These are phyloP conservation scores for Schizonepeta tenuifolia DNA, from an alignment of 257 asterid species.

Conservation along the genomic window DNA sequence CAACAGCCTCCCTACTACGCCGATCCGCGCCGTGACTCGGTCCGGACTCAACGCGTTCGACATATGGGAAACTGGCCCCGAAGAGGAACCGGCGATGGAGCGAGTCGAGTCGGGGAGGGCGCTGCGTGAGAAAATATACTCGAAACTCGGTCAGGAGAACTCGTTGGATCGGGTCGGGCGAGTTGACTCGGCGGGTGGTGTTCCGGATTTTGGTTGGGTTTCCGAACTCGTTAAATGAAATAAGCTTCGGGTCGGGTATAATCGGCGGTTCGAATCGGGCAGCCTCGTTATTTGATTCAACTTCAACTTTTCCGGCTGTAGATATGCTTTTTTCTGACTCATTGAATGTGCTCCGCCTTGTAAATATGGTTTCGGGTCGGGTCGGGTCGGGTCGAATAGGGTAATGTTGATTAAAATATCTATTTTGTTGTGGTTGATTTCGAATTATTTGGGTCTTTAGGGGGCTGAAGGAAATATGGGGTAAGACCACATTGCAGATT, in stretches of 20 bases:
- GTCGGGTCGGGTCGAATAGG: conserved; percentile 30
- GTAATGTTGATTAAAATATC: conserved; percentile 6
- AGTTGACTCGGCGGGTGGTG: not conserved
- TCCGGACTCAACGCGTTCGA: conserved; percentile 40
- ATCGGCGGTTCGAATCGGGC: conserved; percentile 26
- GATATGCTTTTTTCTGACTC: conserved; percentile 29
- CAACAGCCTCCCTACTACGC: conserved; percentile 46
- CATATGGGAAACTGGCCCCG: conserved; percentile 29
- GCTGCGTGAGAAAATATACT: conserved; percentile 50
- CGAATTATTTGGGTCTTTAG: conserved; percentile 3
- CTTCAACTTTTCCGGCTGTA: conserved; percentile 31
- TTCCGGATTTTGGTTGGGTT: conserved; percentile 58
- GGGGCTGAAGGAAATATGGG: not conserved
- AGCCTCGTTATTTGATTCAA: conserved; percentile 13
- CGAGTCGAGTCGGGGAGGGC: conserved; percentile 56
- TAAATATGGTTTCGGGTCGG: conserved; percentile 35
- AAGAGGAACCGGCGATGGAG: conserved; percentile 56
- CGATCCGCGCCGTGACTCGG: conserved; percentile 39
- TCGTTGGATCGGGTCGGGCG: conserved; percentile 41
- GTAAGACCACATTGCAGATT: conserved; percentile 24
- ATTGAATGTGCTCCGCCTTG: conserved; percentile 19
- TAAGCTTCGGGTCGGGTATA: conserved; percentile 8
- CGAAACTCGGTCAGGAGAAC: conserved; percentile 52
- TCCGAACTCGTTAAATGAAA: conserved; percentile 57
- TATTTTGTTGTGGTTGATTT: conserved; percentile 34